Conservation (phyloP, 2,329 filamentous ascomycete genomes). For the Xylariaceae sp. region DNA sequence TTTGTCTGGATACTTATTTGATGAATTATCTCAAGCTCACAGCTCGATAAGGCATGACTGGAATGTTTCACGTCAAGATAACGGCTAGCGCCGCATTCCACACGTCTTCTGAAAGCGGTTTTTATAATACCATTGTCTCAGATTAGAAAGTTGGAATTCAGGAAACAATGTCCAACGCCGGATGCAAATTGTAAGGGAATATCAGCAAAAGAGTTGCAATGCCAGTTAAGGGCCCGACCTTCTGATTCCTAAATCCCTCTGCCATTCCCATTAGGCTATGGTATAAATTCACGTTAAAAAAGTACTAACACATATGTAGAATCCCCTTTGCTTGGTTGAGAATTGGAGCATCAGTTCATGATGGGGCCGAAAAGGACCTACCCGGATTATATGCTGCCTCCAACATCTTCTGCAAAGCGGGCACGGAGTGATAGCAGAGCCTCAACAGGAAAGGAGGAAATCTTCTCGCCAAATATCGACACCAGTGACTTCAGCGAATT, state of each 20-base stretch:
- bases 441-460: background rate
- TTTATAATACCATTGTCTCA: slow-evolving; percentile 17
- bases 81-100: background rate
- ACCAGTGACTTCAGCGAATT: slow-evolving; percentile 12
- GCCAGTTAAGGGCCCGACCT: background rate
- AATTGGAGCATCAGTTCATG: background rate
- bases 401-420: background rate
- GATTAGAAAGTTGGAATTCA: background rate
- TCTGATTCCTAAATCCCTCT: background rate
- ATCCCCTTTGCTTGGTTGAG: background rate
- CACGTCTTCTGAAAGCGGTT: slow-evolving; percentile 20
- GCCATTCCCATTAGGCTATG: background rate
- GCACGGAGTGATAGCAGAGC: background rate
- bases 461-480: slow-evolving; percentile 13
- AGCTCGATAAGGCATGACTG: background rate
- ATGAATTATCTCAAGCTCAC: background rate
- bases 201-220: slow-evolving; percentile 4
- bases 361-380: slow-evolving; percentile 14
- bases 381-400: background rate
- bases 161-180: slow-evolving; percentile 1
- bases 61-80: slow-evolving; percentile 3
- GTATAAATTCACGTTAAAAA: background rate
- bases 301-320: background rate
- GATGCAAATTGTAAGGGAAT: slow-evolving; percentile 19
- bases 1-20: background rate